A percentile compares a stretch with the other conserved stretches of the same genome.
These are phyloP conservation scores for Phallus indusiatus DNA, from an alignment of 768 basidiomycete genomes.

Conservation along the genomic window DNA sequence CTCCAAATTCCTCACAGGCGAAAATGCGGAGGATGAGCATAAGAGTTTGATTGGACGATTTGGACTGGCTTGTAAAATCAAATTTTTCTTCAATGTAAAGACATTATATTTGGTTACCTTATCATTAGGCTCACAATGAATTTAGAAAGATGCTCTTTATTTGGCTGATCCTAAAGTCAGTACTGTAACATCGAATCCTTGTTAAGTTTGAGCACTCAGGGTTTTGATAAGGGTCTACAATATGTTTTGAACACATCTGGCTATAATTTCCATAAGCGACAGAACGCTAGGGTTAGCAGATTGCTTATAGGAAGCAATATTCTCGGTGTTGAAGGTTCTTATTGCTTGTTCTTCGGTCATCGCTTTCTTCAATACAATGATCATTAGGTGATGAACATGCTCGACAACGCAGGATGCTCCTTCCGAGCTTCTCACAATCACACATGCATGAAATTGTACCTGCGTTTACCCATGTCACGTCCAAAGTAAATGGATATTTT, in stretches of 20 bases:
- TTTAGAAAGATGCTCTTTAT: not conserved
- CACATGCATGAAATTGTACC: constrained; percentile 19
- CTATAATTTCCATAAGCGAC: constrained; percentile 19
- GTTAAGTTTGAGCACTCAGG: not conserved
- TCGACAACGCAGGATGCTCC: constrained; percentile 22
- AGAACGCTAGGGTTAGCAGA: not conserved
- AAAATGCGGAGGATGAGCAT: not conserved
- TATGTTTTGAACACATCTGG: constrained; percentile 19
- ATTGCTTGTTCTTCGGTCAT: not conserved
- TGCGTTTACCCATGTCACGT: constrained; percentile 17
- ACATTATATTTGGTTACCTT: not conserved
- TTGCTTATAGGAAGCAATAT: constrained; percentile 9
- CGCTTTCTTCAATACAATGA: too few species aligned
- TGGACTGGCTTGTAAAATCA: constrained; percentile 4
- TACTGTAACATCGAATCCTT: too few species aligned
- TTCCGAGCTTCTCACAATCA: constrained; percentile 19
- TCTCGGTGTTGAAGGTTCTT: not conserved
- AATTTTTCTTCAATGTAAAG: not conserved
- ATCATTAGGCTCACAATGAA: not conserved
- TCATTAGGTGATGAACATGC: constrained; percentile 16
- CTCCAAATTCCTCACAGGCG: not conserved
- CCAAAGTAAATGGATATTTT: constrained; percentile 5
- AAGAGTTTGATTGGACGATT: not conserved
- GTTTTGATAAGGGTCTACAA: constrained; percentile 4
- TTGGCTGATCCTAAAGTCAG: constrained; percentile 2